phyloP scores from a whole-genome alignment of 768 basidiomycete genomes.

The Suillus bovinus region DNA sequence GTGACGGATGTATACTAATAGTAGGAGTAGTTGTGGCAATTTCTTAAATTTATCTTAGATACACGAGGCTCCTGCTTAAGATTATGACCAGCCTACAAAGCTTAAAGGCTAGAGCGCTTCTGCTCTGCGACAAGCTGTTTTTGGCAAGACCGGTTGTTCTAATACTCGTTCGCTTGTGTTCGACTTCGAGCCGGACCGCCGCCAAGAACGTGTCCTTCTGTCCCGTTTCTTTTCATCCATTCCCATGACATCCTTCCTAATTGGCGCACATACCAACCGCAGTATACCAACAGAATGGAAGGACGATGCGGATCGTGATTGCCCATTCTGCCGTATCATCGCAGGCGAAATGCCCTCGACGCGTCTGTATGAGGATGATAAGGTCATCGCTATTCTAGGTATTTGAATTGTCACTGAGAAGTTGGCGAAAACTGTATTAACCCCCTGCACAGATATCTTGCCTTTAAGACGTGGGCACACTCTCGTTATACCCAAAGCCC shows the following conservation, averaged over 20 bases:
- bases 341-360: slow-evolving; percentile 45
- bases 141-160: too few relatives aligned
- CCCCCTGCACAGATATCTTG: slow-evolving; percentile 52
- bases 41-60: not conserved
- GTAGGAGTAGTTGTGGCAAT: slow-evolving; percentile 3
- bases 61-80: too few relatives aligned
- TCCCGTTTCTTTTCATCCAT: not conserved
- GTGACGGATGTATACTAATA: slow-evolving; percentile 24
- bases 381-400: slow-evolving; percentile 68
- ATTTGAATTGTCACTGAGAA: slow-evolving; percentile 12
- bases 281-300: slow-evolving; percentile 49
- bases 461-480: slow-evolving; percentile 68
- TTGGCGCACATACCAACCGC: slow-evolving; percentile 57
- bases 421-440: not conserved
- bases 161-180: not conserved
- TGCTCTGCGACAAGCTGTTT: not conserved
- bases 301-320: slow-evolving; percentile 39
- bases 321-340: slow-evolving; percentile 71
- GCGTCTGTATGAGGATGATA: slow-evolving; percentile 60
- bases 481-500: slow-evolving; percentile 68
- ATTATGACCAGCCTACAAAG: too few relatives aligned
- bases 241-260: slow-evolving; percentile 73
- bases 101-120: too few relatives aligned
- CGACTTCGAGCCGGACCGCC: not conserved
- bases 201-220: not conserved